Conservation (phyloP, 2,329 filamentous ascomycete genomes). For the Alternaria viburni region DNA sequence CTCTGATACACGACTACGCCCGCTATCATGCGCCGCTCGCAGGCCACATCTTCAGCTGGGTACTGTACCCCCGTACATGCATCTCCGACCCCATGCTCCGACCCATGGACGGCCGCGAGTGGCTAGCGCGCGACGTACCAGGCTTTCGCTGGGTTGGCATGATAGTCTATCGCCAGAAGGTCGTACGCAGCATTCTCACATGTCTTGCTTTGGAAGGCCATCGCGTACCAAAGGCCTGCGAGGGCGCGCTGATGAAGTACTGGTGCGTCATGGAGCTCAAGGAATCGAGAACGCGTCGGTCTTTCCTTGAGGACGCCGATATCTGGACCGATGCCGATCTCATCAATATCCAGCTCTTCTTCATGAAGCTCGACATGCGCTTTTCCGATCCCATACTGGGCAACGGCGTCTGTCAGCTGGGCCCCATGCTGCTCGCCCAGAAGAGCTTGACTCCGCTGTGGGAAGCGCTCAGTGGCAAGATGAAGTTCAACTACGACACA, state of each 20-base stretch:
- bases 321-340: slow-evolving; percentile 68
- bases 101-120: slow-evolving; percentile 47
- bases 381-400: slow-evolving; percentile 69
- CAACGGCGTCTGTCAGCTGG: slow-evolving; percentile 50
- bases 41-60: slow-evolving; percentile 65
- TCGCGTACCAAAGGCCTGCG: slow-evolving; percentile 56
- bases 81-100: slow-evolving; percentile 65
- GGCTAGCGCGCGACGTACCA: slow-evolving; percentile 57
- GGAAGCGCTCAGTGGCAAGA: slow-evolving; percentile 58
- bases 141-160: slow-evolving; percentile 72
- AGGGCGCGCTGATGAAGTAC: slow-evolving; percentile 62
- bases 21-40: slow-evolving; percentile 62
- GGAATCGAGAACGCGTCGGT: slow-evolving; percentile 55
- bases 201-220: slow-evolving; percentile 67
- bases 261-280: slow-evolving; percentile 77
- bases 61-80: slow-evolving; percentile 63
- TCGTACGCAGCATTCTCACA: slow-evolving; percentile 63
- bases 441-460: slow-evolving; percentile 51
- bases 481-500: slow-evolving; percentile 50
- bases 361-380: slow-evolving; percentile 74
- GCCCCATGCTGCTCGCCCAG: slow-evolving; percentile 61
- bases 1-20: slow-evolving; percentile 62
- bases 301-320: slow-evolving; percentile 58
- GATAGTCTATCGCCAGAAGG: slow-evolving; percentile 55
- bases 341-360: slow-evolving; percentile 67